Conservation (phyloP, 805 yeast genomes). For the Yarrowia porcina region DNA sequence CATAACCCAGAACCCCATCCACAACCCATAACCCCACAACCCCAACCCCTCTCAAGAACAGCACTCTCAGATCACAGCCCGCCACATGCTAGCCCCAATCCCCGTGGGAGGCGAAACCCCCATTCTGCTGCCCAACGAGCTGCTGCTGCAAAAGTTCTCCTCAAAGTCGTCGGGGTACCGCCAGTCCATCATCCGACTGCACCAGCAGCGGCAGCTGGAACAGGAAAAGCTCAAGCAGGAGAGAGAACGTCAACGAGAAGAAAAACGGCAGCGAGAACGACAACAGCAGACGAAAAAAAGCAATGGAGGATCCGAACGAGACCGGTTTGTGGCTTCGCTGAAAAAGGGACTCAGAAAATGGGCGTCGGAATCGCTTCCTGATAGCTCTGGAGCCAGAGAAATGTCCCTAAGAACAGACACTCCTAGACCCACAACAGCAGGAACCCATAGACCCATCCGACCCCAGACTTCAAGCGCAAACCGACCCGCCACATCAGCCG, state of each 20-base stretch:
- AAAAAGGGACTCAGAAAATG: constrained; percentile 12
- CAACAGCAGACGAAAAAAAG: neutral
- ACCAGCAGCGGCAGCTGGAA: constrained; percentile 24
- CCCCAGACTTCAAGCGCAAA: neutral
- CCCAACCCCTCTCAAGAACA: neutral
- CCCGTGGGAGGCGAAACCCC: constrained; percentile 31
- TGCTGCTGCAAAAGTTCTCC: constrained; percentile 33
- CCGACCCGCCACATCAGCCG: neutral
- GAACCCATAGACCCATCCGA: neutral
- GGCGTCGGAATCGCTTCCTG: neutral
- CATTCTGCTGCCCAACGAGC: constrained; percentile 36
- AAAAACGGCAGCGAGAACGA: neutral
- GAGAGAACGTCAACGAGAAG: neutral
- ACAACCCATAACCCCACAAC: neutral
- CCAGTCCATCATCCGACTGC: constrained; percentile 26
- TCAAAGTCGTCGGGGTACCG: constrained; percentile 30
- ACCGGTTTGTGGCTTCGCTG: constrained; percentile 1
- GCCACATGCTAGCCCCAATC: neutral
- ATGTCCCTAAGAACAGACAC: neutral
- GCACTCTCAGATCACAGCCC: too few species aligned
- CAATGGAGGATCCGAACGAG: neutral
- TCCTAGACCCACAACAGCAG: neutral
- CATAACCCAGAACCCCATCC: neutral
- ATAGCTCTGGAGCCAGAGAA: neutral
- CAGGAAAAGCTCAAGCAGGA: constrained; percentile 12